A percentile compares a stretch with the other conserved stretches of the same genome.
Evolutionary conservation across 225 moss, liverwort and hornwort genomes (phyloP).

Genomic region (Bryoerythrophyllum caledonicum): DNA sequence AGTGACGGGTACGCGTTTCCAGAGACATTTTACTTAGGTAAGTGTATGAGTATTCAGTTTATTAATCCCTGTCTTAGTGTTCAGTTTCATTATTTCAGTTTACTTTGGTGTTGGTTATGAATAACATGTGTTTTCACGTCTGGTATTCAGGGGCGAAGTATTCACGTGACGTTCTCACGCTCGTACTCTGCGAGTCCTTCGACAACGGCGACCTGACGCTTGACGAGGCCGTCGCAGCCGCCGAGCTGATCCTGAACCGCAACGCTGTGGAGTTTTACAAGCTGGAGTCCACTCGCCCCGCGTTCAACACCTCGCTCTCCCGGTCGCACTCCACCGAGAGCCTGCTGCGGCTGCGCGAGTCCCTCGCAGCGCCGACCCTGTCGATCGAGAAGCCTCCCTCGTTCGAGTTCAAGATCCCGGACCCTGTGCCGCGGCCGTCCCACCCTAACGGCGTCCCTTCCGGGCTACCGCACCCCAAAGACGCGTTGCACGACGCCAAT

Average conservation of each 20-base stretch:
- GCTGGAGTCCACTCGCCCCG: constrained; percentile 36
- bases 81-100: not conserved
- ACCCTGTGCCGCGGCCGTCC: constrained; percentile 22
- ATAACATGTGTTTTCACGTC: not conserved
- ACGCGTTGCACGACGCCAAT: constrained; percentile 6
- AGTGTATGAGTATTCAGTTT: constrained; percentile 12
- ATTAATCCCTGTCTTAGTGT: not conserved
- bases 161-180: constrained; percentile 60
- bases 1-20: constrained; percentile 82
- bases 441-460: constrained; percentile 5
- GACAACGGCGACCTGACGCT: constrained; percentile 77
- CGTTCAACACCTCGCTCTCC: constrained; percentile 19
- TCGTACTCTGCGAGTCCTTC: constrained; percentile 61
- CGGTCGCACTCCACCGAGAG: constrained; percentile 33
- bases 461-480: not conserved
- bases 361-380: not conserved
- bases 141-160: constrained; percentile 68
- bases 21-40: constrained; percentile 76
- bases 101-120: not conserved
- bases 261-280: constrained; percentile 73
- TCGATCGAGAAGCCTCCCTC: constrained; percentile 15
- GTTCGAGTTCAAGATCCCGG: constrained; percentile 32
- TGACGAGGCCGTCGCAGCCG: constrained; percentile 59
- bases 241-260: constrained; percentile 50
- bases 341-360: constrained; percentile 25